Base-by-base conservation (phyloP, 306 rosid species). In the Abrus precatorius region DNA sequence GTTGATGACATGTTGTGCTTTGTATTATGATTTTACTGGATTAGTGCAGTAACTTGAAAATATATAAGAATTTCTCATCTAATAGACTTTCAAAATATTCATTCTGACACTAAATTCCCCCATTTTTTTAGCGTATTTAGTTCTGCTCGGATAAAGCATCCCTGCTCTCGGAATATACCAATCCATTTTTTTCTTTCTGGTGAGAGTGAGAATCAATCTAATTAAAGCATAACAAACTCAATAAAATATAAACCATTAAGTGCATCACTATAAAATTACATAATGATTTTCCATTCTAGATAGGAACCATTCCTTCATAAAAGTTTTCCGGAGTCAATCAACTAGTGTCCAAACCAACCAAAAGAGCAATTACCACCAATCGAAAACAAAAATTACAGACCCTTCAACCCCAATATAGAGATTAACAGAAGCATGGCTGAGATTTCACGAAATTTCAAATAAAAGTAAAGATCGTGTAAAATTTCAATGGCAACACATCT, bases 201-300 rank as follows among this genome's bases (percentile, higher is more conserved):
- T 20, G 0, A 20, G 20, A 20, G 3, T 4, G 47, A 62, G 10
- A 63, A 63, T 11, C 43, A 64, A 49, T 64, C 41, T 44, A 65
- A 38, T 30, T 76, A 11, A 63, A 52, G 27, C 44, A 77, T 61
- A 20, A 38, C 41, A 77, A 9, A 65, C 64, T 64, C 59, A 61
- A 12, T 11, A 32, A 29, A 63, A 20, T 52, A 63, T n/a, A 76
- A 38, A 20, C 50, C 49, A 8, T 6, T 28, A 44, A 40, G 41
- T 40, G 20, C 34, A 55, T 40, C 3, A 56, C 55, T 40, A 28
- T 5, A 43, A 57, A 12, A 74, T 44, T 29, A 57, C 47, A 45
- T 8, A 12, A 10, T 9, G 32, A 1, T 5, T 61, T 62, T 30
- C 52, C 9, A 36, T 41, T 2, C 2, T 14, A 5, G 5, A n/a